Evolutionary conservation across 2,329 filamentous ascomycete species (phyloP).

Genomic region (Diaporthe sp.): DNA sequence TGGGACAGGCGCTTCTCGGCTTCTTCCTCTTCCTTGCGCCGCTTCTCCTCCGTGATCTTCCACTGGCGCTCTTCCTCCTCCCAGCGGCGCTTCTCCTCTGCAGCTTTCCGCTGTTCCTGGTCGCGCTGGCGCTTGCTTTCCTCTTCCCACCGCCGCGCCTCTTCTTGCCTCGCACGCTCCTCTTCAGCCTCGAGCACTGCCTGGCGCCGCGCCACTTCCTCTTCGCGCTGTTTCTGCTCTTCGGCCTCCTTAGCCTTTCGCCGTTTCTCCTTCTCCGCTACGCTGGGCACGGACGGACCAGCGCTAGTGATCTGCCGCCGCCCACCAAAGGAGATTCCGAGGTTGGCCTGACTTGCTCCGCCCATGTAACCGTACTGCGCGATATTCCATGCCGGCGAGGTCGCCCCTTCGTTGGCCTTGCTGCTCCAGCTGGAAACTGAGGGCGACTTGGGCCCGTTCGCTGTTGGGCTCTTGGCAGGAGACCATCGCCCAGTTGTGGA

Average conservation of each 20-base stretch:
- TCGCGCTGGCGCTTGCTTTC: conserved; percentile 70
- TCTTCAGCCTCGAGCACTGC: conserved; percentile 68
- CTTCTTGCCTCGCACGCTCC: conserved; percentile 67
- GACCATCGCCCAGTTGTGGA: conserved; percentile 67
- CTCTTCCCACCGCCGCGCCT: conserved; percentile 75
- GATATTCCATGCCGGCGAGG: conserved; percentile 96
- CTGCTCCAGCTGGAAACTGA: conserved; percentile 92
- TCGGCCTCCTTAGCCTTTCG: conserved; percentile 67
- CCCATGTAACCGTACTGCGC: conserved; percentile 99
- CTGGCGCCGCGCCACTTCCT: conserved; percentile 58
- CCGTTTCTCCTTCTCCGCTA: conserved; percentile 84
- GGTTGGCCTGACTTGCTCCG: conserved; percentile 93
- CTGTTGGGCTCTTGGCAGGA: conserved; percentile 68
- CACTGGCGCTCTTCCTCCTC: conserved; percentile 81
- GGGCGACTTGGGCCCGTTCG: conserved; percentile 55
- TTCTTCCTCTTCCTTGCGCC: conserved; percentile 76
- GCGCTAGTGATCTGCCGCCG: conserved; percentile 92
- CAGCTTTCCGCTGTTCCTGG: conserved; percentile 68
- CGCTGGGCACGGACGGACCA: conserved; percentile 79
- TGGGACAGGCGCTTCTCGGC: conserved; percentile 74
- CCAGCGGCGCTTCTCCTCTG: conserved; percentile 79
- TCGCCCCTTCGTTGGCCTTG: conserved; percentile 81
- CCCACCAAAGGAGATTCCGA: conserved; percentile 92
- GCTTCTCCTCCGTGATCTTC: conserved; percentile 76
- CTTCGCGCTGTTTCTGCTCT: conserved; percentile 69